Conservation (phyloP, 805 yeast species). For the Tetrapisispora phaffii region DNA sequence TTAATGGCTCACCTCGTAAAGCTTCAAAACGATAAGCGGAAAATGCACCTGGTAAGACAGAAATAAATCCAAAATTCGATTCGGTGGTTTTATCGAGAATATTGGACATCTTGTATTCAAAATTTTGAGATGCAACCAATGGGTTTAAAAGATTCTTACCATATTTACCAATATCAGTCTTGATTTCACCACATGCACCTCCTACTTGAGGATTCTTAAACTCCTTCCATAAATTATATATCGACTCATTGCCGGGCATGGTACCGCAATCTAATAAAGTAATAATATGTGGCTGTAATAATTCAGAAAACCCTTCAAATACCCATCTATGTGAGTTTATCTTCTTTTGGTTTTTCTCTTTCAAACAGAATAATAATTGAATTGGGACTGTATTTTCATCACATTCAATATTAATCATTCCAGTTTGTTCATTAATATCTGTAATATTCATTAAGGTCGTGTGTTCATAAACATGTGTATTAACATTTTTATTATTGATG, state of each 20-base stretch:
- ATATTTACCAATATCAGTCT: constrained; percentile 65
- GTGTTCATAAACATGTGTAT: constrained; percentile 85
- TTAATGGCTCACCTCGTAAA: constrained; percentile 72
- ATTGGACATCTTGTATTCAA: constrained; percentile 92
- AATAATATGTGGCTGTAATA: constrained; percentile 72
- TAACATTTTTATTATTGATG: constrained; percentile 72
- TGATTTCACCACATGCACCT: constrained; percentile 97
- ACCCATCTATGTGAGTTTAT: constrained; percentile 97
- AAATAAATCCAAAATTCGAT: constrained; percentile 85
- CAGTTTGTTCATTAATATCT: constrained; percentile 43
- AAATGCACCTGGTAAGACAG: constrained; percentile 94
- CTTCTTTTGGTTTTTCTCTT: constrained; percentile 80
- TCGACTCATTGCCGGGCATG: constrained; percentile 72
- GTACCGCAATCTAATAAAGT: constrained; percentile 91
- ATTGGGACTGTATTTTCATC: constrained; percentile 59
- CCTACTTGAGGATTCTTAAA: constrained; percentile 75
- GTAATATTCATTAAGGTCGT: constrained; percentile 86
- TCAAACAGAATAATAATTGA: constrained; percentile 79
- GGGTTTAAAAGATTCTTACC: constrained; percentile 61
- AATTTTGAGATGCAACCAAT: constrained; percentile 90
- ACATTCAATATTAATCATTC: constrained; percentile 43
- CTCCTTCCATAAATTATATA: constrained; percentile 83
- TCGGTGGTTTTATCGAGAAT: constrained; percentile 94
- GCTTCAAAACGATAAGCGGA: constrained; percentile 88
- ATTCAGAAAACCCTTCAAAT: constrained; percentile 81